Base-by-base conservation (phyloP, 2,329 filamentous ascomycete species). In the Botrytis deweyae region DNA sequence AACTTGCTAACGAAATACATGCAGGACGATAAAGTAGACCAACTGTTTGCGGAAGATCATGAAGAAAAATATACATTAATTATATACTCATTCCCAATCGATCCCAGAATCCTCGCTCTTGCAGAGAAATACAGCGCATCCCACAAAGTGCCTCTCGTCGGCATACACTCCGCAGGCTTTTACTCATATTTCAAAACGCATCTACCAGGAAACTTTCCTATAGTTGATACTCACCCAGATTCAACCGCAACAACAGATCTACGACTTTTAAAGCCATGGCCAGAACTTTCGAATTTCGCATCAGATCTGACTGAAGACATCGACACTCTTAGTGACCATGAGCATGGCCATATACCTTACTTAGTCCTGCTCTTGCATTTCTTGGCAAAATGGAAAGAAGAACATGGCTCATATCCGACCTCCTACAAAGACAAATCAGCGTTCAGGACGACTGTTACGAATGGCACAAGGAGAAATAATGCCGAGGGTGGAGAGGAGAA, bases 141-240 rank as follows among this genome's bases (percentile, higher is more conserved):
- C 49, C 85, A 91, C 72, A 86, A 89, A 68, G 92, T 92, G 29
- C 94, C 96, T 0, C 84, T 95, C 22, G 88, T 98, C 74, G 91
- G 94, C 76, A 88, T 96, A 63, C 94, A 97, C 81, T 97, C 92
- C n/a, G 88, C 92, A 59, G 96, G 96, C 42, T 98, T 97, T 84
- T 97, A 96, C 83, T 93, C 93, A 2, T 93, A 93, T 77, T 97
- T 98, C 82, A 92, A 90, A n/a, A 86, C 97, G 42, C 86, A 89
- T 77, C 85, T 97, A 42, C 92, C 93, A 16, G 86, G 89, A n/a
- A 89, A 91, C 42, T 97, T 97, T 79, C 94, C 95, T 8, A 92
- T 99, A 73, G 93, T 99, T 76, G 95, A 99, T 81, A 98, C 96
- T 63, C 96, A 99, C 80, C 96, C 96, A 0, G 94, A 97, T 76